Evolutionary conservation across 176 grass and related monocot genomes (phyloP), one percentile per base, ranked within the genome.

Genomic region (Rhynchospora tenuis): DNA sequence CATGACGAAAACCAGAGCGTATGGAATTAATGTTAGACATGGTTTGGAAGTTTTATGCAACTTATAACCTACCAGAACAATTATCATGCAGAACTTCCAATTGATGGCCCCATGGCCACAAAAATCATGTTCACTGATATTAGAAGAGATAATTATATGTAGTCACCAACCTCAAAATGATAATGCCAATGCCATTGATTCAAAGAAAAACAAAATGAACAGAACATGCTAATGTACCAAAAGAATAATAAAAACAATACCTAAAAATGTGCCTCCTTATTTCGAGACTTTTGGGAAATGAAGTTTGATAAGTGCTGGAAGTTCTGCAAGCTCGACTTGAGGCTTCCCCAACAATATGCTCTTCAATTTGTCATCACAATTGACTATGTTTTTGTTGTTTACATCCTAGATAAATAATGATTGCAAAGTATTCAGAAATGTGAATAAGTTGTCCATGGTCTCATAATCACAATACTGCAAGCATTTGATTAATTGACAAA

Each of bases 351-450:
- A 74, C 22, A 95, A 65, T 85, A 98, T 86, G 81, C 63, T 87
- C 86, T 95, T 98, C 90, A 98, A 92, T 81, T 95, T 98, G 19
- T 95, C 82, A 76, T 95, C 95, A 42, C 92, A 98, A 58, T 93
- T 98, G 14, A 98, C 91, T 75, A 95, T 82, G 57, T 91, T 98
- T 83, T 64, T 91, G 73, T 91, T 98, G 29, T 78, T 87, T 11
- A 86, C 84, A 80, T 98, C 92, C 95, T 98, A 82, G 78, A 94
- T 83, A 90, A 22, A 23, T 22, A 69, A 63, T 10, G 64, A 22
- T 54, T 26, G 48, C 3, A 73, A 73, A 47, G 69, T 17, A 24
- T 73, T 73, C 6, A 73, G 43, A 13, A 73, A 73, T 2, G 19
- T 73, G 69, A 4, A 0, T 45, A 73, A 47, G 44, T 9, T 73